A percentile compares a stretch with the other conserved stretches of the same genome.
Conservation (phyloP, 768 basidiomycete genomes). For the Serendipita indica region DNA sequence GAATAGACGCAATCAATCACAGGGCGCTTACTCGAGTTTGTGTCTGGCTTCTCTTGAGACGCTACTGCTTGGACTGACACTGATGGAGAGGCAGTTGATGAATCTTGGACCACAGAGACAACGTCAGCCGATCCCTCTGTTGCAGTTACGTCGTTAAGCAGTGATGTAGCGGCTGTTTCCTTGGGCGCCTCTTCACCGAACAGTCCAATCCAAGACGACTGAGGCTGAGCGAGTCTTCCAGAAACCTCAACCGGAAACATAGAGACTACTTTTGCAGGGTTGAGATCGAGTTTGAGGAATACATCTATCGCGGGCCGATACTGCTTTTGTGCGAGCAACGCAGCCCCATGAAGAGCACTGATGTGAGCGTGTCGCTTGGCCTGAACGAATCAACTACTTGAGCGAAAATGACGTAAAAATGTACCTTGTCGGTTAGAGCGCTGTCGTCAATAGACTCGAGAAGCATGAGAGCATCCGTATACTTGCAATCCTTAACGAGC, state of each 20-base stretch:
- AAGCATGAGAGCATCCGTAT: slow-evolving; percentile 66
- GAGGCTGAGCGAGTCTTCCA: slow-evolving; percentile 57
- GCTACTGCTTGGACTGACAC: neutral
- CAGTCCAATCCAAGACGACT: slow-evolving; percentile 59
- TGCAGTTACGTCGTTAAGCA: slow-evolving; percentile 18
- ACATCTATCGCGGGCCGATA: slow-evolving; percentile 73
- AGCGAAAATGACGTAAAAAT: neutral
- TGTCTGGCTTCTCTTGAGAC: slow-evolving; percentile 10
- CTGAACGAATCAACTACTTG: slow-evolving; percentile 22
- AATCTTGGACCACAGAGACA: slow-evolving; percentile 16
- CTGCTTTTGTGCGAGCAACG: slow-evolving; percentile 51
- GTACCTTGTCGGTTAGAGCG: slow-evolving; percentile 49
- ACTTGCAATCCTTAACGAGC: slow-evolving; percentile 49
- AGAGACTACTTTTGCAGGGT: slow-evolving; percentile 86
- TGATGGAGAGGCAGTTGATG: too few species aligned
- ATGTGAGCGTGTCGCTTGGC: slow-evolving; percentile 42
- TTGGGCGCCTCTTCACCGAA: slow-evolving; percentile 56
- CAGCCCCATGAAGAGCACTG: slow-evolving; percentile 61
- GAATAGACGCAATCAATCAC: neutral
- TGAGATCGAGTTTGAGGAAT: slow-evolving; percentile 76
- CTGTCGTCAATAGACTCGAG: slow-evolving; percentile 52
- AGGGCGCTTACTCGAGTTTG: neutral
- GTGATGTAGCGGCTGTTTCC: slow-evolving; percentile 14
- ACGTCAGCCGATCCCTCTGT: slow-evolving; percentile 20
- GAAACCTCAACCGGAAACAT: slow-evolving; percentile 72